Evolutionary conservation across 305 asterid species (phyloP), one percentile per base, ranked within the genome.

Genomic region (Andrographis paniculata): DNA sequence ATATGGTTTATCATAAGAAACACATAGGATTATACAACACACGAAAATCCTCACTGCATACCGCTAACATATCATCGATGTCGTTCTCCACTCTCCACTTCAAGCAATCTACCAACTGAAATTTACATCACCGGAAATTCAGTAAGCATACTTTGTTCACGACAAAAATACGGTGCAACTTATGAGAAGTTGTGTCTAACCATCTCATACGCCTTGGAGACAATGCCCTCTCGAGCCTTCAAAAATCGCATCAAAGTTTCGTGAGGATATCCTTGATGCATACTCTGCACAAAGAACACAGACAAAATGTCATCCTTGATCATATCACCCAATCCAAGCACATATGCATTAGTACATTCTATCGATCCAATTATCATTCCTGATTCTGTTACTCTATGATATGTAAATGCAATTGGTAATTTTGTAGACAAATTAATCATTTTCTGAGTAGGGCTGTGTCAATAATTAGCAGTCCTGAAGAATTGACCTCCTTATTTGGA

Each of bases 61-160:
- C 94, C 50, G 82, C 74, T 60, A 87, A 53, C 61, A 87, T 87
- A 56, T 79, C 76, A 58, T 87, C 94, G 20, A 86, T 82, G 64
- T 80, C 79, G 60, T 76, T 86, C 55, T 86, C 69, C 58, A 80
- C 70, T 68, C 96, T 80, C 96, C 96, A 87, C 42, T 69, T 72
- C 67, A 83, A 61, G 56, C 84, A 71, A 63, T 80, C 96, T 12
- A 63, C 65, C 56, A 87, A 75, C 96, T 87, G 93, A 58, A 68
- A 76, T 14, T 53, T 50, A 68, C 28, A 72, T 12, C 37, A 42
- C 28, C 40, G 50, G 57, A 45, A 53, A 53, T n/a, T 31, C 48
- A 33, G 52, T 36, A 42, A 53, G 30, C 30, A 24, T 24, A 8
- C 8, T 24, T 24, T 24, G 30, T 24, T 55, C 47, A 37, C 37